A percentile compares a stretch with the other conserved stretches of the same genome.
Conservation (phyloP, 345 rosid genomes). For the Geranium rotundifolium region DNA sequence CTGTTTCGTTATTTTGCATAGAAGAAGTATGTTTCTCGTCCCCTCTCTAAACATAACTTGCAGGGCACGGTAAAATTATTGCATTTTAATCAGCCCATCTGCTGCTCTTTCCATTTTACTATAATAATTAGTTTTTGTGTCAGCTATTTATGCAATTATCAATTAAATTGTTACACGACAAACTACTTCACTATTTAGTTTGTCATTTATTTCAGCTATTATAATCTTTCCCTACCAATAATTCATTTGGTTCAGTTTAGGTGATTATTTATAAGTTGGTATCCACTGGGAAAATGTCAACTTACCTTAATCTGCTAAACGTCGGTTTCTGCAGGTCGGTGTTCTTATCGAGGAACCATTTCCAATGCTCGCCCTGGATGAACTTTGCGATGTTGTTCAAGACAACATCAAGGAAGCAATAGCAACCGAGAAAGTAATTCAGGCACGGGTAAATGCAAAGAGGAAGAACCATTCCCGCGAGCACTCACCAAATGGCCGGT, state of each 20-base stretch:
- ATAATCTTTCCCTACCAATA: background rate
- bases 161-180: no score
- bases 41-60: background rate
- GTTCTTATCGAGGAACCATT: conserved; percentile 98
- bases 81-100: no score
- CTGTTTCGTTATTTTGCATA: conserved; percentile 94
- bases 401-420: conserved; percentile 56
- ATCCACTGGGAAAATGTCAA: background rate
- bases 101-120: no score
- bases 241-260: background rate
- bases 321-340: conserved; percentile 52
- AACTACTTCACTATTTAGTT: background rate
- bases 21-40: conserved; percentile 56
- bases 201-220: background rate
- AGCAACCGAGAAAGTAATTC: conserved; percentile 38
- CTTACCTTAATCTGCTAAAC: background rate
- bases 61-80: no score
- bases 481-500: conserved; percentile 72
- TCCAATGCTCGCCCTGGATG: conserved; percentile 82
- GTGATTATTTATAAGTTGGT: background rate
- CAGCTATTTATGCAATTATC: no score
- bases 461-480: conserved; percentile 27
- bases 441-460: conserved; percentile 32
- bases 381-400: conserved; percentile 42
- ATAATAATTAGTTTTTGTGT: no score